phyloP scores from a whole-genome alignment of 441 rosid species.

The Raphanus hybrid region DNA sequence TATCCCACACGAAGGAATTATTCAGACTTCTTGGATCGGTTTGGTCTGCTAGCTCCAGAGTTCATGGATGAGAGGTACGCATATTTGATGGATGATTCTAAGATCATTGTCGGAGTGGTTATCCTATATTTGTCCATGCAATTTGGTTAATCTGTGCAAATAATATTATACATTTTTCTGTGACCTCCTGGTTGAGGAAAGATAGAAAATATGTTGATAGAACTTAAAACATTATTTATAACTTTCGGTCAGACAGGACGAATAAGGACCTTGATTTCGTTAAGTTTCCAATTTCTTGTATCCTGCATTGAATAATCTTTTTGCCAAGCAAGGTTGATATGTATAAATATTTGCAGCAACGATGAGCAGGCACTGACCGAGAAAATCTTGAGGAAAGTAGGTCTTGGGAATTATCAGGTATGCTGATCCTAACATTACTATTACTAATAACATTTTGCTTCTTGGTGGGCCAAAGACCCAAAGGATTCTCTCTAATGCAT shows the following conservation, averaged over 20 bases:
- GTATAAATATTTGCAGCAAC: conserved; percentile 53
- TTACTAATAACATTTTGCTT: not conserved
- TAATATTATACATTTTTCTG: not conserved
- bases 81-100: conserved; percentile 24
- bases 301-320: conserved; percentile 19
- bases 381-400: conserved; percentile 73
- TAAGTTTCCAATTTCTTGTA: conserved; percentile 18
- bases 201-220: conserved; percentile 6
- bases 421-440: conserved; percentile 5
- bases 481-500: conserved; percentile 1
- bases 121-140: conserved; percentile 17
- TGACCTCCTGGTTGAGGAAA: conserved; percentile 14
- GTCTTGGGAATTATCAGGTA: conserved; percentile 95
- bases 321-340: conserved; percentile 21
- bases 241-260: conserved; percentile 11
- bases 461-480: conserved; percentile 15
- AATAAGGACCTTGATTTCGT: not conserved
- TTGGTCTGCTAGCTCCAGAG: conserved; percentile 83
- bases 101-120: conserved; percentile 15
- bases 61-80: conserved; percentile 78
- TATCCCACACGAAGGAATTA: conserved; percentile 94
- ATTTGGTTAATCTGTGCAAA: conserved; percentile 17
- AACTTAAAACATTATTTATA: not conserved
- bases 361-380: conserved; percentile 83
- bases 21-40: conserved; percentile 95